Evolutionary conservation across 2,329 filamentous ascomycete genomes (phyloP), one percentile per base, ranked within the genome.

Genomic region (Leptographium flavum): DNA sequence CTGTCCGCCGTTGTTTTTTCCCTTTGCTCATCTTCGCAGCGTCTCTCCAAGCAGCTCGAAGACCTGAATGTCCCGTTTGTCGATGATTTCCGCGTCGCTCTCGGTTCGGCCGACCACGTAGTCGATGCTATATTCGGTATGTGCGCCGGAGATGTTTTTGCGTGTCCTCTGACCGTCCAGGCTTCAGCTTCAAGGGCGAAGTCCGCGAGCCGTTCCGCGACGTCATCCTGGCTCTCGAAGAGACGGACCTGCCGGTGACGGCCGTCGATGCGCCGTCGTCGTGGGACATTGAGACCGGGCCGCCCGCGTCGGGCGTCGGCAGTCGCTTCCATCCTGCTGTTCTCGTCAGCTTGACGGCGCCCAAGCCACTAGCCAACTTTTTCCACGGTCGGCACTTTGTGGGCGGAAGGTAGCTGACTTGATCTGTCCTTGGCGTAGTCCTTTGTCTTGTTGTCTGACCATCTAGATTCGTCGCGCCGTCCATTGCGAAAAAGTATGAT

Each of bases 261-360:
- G 83, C 87, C 3, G 85, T 98, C 21, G 92, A 98, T 64, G 87
- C 86, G 7, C 92, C 92, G 1, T 94, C 86, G 28, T 92, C 85
- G 2, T 98, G 92, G 92, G 79, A 92, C 60, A 93, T 98, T 46
- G 85, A 94, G 57, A 68, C 70, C 11, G 92, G 92, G 0, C 90
- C 90, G 9, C 87, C 88, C 11, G 65, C 70, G 43, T 75, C 79
- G 1, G 90, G 87, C 0, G 72, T 85, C 0, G 90, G 87, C 1
- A 81, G 81, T 55, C 77, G 71, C 5, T 96, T 94, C 57, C 79
- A 84, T 66, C 92, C 92, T 52, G 69, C 73, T 30, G 79, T 81
- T 19, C 67, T 98, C 47, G 79, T 98, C 53, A 94, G 86, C 59
- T 67, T 98, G 57, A 94, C 90, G 40, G 92, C 92, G 10, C 87